Base-by-base conservation (phyloP, 2,329 filamentous ascomycete species). In the Akanthomyces lecanii region DNA sequence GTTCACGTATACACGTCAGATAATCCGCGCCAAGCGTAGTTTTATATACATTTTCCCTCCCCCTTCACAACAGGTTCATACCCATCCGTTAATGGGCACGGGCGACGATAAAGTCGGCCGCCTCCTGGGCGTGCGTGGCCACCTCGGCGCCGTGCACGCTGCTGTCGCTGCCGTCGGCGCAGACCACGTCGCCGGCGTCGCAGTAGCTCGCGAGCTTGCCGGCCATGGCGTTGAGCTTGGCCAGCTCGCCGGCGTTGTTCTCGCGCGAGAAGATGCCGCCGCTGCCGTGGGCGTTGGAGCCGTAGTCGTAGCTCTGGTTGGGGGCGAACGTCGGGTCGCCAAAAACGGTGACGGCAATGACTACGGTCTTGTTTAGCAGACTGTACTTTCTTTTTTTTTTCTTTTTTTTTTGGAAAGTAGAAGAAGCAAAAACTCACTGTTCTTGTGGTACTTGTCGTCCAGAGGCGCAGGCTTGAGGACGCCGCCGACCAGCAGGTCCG, bases 381-480 rank as follows among this genome's bases (percentile, higher is more conserved):
- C 57, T n/a, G 6, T 12, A 18, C 21, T 25, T 5, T 21, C 5
- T n/a, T 30, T 30, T 30, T 30, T 30, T 2, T 30, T 30, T 6
- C 28, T 12, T 44, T n/a, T 4, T 44, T 44, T n/a, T 44, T 4
- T 44, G 21, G 21, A 21, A 21, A 21, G 21, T 21, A 44, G 12
- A 25, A 28, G 25, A 3, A 14, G 6, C 21, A 21, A 21, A 21
- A 21, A 30, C 64, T 50, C n/a, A 66, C 64, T 66, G 55, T 64
- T 61, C 45, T 57, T 30, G 55, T 30, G 53, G 23, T 55, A 62
- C 42, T 50, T 54, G 14, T 40, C 30, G 11, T 50, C 55, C 30
- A 66, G 61, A 16, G 64, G 64, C 44, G 52, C 63, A 1, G 64
- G 64, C 62, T 66, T 64, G 11, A 47, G 33, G 30, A 66, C 55